Evolutionary conservation across 768 basidiomycete species (phyloP).

Genomic region (Hygrocybe punicea): DNA sequence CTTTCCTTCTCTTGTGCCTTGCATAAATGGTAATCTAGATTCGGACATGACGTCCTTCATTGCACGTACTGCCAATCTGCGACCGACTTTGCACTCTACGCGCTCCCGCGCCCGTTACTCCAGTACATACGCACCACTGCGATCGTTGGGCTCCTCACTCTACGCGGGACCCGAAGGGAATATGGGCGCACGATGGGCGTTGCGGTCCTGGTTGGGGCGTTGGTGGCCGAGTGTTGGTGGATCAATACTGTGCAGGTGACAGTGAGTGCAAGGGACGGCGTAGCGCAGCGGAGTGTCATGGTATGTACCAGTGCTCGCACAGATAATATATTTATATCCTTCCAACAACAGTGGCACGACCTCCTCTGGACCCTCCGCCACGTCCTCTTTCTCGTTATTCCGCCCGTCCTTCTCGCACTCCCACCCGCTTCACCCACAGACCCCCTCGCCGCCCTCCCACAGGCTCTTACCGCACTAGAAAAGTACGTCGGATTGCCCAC

Average conservation of each 20-base stretch:
- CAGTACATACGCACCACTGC: conserved; percentile 58
- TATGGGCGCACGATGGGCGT: conserved; percentile 46
- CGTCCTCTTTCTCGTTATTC: conserved; percentile 55
- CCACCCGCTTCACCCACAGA: conserved; percentile 29
- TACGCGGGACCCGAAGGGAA: conserved; percentile 38
- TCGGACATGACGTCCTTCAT: conserved; percentile 62
- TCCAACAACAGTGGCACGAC: conserved; percentile 59
- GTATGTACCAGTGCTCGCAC: conserved; percentile 24
- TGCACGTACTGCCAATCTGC: conserved; percentile 66
- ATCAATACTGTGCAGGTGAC: conserved; percentile 46
- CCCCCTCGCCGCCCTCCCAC: conserved; percentile 26
- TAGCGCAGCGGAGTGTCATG: conserved; percentile 28
- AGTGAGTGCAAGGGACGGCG: conserved; percentile 21
- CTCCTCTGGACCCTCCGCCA: conserved; percentile 52
- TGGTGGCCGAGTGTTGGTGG: conserved; percentile 54
- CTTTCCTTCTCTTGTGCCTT: not conserved
- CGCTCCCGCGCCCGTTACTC: conserved; percentile 51
- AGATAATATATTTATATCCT: not conserved
- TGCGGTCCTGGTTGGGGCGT: conserved; percentile 46
- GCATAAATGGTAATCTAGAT: conserved; percentile 37
- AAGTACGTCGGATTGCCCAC: too few relatives aligned
- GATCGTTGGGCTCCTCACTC: conserved; percentile 50
- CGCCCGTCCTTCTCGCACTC: conserved; percentile 47
- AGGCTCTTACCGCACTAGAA: conserved; percentile 23
- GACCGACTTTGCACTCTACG: conserved; percentile 58